Conservation (phyloP, 2,329 filamentous ascomycete genomes). For the Elsinoe batatas region DNA sequence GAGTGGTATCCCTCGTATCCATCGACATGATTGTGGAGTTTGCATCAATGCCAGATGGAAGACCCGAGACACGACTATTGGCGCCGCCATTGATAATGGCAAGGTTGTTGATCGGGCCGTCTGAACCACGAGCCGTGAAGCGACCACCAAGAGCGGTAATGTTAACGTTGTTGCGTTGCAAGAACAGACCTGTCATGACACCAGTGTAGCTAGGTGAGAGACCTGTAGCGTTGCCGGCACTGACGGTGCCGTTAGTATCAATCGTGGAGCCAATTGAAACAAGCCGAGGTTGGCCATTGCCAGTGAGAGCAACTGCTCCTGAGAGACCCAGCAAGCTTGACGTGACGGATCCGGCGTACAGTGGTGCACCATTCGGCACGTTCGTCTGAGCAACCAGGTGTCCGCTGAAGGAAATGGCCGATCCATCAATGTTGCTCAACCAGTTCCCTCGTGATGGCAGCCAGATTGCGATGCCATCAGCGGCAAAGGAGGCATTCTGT, state of each 20-base stretch:
- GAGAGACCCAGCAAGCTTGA: conserved; percentile 64
- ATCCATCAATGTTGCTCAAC: conserved; percentile 64
- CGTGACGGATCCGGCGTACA: conserved; percentile 76
- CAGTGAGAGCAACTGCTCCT: conserved; percentile 58
- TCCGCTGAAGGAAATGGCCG: conserved; percentile 59
- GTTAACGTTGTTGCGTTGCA: conserved; percentile 59
- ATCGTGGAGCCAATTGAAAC: conserved; percentile 39
- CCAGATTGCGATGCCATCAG: conserved; percentile 80
- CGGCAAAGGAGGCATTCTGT: conserved; percentile 50
- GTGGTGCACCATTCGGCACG: conserved; percentile 48
- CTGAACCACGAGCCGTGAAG: conserved; percentile 60
- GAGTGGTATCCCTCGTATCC: conserved; percentile 52
- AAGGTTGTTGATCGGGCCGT: conserved; percentile 69
- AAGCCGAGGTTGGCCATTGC: conserved; percentile 31
- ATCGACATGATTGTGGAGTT: conserved; percentile 69
- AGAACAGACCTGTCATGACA: conserved; percentile 70
- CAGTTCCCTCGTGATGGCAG: conserved; percentile 76
- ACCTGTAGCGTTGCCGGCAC: conserved; percentile 36
- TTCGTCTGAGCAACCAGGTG: conserved; percentile 61
- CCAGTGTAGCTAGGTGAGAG: conserved; percentile 33
- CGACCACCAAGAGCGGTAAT: conserved; percentile 82
- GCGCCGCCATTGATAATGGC: conserved; percentile 71
- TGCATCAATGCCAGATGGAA: conserved; percentile 54
- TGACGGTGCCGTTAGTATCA: conserved; percentile 32
- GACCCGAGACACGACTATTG: conserved; percentile 55